Evolutionary conservation across 306 rosid genomes (phyloP).

Genomic region (Vigna mungo): DNA sequence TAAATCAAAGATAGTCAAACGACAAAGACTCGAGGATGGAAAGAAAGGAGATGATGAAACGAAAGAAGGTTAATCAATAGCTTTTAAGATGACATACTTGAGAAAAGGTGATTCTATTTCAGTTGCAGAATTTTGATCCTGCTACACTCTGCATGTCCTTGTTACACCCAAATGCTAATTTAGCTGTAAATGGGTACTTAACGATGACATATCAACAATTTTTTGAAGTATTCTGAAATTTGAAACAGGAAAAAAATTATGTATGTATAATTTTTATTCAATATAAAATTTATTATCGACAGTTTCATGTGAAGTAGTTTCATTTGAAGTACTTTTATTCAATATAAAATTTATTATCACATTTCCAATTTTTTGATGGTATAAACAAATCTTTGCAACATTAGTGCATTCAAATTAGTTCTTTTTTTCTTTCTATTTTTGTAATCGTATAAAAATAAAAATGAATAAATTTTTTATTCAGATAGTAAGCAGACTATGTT

Average conservation of each 20-base stretch:
- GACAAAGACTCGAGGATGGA: constrained; percentile 33
- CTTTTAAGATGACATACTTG: constrained; percentile 37
- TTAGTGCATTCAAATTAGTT: too few species aligned
- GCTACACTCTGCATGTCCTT: too few species aligned
- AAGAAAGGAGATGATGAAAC: constrained; percentile 46
- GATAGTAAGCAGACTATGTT: too few species aligned
- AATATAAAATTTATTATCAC: too few species aligned
- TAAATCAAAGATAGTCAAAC: constrained; percentile 40
- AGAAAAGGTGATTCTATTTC: constrained; percentile 37
- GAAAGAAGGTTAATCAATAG: constrained; percentile 36
- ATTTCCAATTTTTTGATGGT: too few species aligned
- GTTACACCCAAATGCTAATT: not conserved
- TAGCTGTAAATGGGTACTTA: constrained; percentile 10
- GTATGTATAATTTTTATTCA: constrained; percentile 14
- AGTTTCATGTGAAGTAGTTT: not conserved
- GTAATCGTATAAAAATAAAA: too few species aligned
- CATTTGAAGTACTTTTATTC: too few species aligned
- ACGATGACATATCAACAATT: constrained; percentile 6
- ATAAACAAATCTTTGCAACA: too few species aligned
- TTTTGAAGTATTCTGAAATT: constrained; percentile 13
- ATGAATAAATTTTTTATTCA: too few species aligned
- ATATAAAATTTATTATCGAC: not conserved
- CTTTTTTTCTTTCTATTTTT: too few species aligned
- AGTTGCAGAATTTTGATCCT: constrained; percentile 2
- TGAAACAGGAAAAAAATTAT: constrained; percentile 31